Percentiles rank a stretch among this genome's conserved stretches.
Evolutionary conservation across 805 yeast genomes (phyloP).

Genomic region (Kodamaea lidongshanica): DNA sequence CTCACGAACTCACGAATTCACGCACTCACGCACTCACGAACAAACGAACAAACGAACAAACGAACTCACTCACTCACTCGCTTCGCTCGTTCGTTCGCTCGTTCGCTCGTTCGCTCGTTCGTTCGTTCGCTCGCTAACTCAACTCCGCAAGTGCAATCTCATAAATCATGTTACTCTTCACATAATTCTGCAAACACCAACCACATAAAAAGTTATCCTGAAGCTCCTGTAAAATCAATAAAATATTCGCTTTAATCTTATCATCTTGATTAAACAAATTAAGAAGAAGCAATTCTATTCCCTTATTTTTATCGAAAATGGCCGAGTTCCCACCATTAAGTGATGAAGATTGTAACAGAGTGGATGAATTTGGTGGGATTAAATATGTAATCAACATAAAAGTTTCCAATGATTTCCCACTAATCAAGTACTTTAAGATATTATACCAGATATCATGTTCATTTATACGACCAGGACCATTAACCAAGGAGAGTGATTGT

Average conservation of each 20-base stretch:
- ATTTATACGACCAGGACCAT: constrained; percentile 11
- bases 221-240: constrained; percentile 39
- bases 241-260: constrained; percentile 33
- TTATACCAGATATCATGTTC: constrained; percentile 38
- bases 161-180: constrained; percentile 33
- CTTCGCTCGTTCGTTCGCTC: too few species aligned
- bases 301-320: constrained; percentile 40
- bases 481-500: constrained; percentile 27
- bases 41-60: too few species aligned
- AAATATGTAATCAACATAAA: constrained; percentile 35
- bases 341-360: constrained; percentile 32
- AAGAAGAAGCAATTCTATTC: constrained; percentile 35
- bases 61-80: too few species aligned
- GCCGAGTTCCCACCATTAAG: constrained; percentile 36
- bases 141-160: constrained; percentile 37
- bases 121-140: too few species aligned
- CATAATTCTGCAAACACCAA: constrained; percentile 36
- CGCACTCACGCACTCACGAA: too few species aligned
- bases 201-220: constrained; percentile 40
- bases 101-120: too few species aligned
- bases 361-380: constrained; percentile 35
- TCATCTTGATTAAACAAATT: constrained; percentile 38
- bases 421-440: constrained; percentile 35
- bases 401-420: constrained; percentile 36
- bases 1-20: too few species aligned